These are phyloP conservation scores for Fusarium pininemorale DNA, from an alignment of 2,329 filamentous ascomycete species.

Conservation along the genomic window DNA sequence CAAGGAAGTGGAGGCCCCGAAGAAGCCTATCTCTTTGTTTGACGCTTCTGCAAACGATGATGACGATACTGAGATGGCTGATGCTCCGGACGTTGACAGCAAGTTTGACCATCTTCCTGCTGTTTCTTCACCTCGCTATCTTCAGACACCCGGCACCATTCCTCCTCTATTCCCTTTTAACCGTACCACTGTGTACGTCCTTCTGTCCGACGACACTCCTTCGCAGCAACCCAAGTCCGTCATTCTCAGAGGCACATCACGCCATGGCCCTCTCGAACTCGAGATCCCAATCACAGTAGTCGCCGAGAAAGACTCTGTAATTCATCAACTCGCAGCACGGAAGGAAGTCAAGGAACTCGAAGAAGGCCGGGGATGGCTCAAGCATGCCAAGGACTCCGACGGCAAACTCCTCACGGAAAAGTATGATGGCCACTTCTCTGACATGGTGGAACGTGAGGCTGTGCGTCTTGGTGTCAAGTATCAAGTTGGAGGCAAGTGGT, in stretches of 20 bases:
- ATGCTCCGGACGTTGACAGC: constrained; percentile 35
- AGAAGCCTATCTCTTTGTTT: constrained; percentile 68
- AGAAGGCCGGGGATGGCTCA: constrained; percentile 73
- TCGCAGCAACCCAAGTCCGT: constrained; percentile 59
- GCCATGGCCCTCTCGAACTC: constrained; percentile 67
- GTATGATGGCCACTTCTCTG: constrained; percentile 61
- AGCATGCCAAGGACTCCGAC: constrained; percentile 56
- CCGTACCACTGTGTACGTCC: constrained; percentile 71
- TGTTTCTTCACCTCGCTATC: constrained; percentile 61
- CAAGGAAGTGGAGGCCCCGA: constrained; percentile 22
- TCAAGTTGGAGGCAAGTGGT: constrained; percentile 75
- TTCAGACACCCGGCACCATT: constrained; percentile 72
- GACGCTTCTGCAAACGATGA: constrained; percentile 57
- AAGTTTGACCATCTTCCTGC: constrained; percentile 62
- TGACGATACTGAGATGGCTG: constrained; percentile 46
- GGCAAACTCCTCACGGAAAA: constrained; percentile 57
- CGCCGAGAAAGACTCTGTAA: constrained; percentile 58
- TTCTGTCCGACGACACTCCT: constrained; percentile 63
- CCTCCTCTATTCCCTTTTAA: constrained; percentile 74
- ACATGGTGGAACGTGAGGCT: constrained; percentile 72
- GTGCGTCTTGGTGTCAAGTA: constrained; percentile 72
- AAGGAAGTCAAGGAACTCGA: constrained; percentile 76
- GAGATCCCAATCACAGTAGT: constrained; percentile 69
- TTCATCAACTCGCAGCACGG: constrained; percentile 76
- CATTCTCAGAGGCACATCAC: constrained; percentile 65